Percentiles rank a stretch among this genome's conserved stretches.
These are phyloP conservation scores for Platanthera guangdongensis DNA, from an alignment of 106 monocot genomes.

Conservation along the genomic window DNA sequence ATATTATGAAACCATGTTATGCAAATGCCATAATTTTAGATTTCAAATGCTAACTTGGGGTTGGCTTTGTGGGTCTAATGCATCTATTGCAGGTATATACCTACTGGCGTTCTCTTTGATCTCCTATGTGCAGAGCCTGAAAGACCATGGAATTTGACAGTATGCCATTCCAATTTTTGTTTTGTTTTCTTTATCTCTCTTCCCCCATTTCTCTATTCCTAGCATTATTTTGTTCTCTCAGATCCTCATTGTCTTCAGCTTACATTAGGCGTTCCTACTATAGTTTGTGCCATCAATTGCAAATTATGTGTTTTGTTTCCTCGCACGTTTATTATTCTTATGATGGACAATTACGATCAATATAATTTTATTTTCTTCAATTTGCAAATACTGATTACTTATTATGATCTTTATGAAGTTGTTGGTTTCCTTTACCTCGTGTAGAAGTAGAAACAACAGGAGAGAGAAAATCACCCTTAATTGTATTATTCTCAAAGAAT, in stretches of 20 bases:
- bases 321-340: background rate
- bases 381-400: background rate
- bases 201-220: background rate
- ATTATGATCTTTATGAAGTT: background rate
- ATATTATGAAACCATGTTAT: background rate
- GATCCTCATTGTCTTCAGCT: background rate
- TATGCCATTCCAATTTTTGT: constrained; percentile 18
- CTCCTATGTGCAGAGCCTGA: constrained; percentile 91
- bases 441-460: too few relatives aligned
- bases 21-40: background rate
- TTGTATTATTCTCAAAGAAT: too few relatives aligned
- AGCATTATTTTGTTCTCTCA: background rate
- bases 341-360: background rate
- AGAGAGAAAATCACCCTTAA: too few relatives aligned
- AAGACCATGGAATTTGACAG: constrained; percentile 95
- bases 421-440: background rate
- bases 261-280: background rate
- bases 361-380: background rate
- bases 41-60: background rate
- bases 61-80: constrained; percentile 12
- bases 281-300: background rate
- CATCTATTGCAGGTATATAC: constrained; percentile 61
- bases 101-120: constrained; percentile 95
- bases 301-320: background rate
- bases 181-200: background rate